phyloP scores from a whole-genome alignment of 2,329 filamentous ascomycete species.

The Escovopsis sp. region DNA sequence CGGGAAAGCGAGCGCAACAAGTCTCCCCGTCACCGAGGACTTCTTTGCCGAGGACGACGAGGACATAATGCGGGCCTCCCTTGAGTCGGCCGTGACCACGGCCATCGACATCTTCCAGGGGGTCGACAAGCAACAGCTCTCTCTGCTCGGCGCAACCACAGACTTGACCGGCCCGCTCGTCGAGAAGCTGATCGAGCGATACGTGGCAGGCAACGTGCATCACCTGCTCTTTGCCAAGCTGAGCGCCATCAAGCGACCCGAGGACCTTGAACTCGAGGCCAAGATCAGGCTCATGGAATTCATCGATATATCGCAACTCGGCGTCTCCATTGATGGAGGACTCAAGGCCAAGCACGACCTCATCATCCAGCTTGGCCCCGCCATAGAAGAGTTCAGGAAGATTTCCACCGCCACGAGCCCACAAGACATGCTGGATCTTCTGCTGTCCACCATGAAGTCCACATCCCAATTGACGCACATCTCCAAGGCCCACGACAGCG shows the following conservation, averaged over 20 bases:
- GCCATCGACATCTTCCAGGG: slow-evolving; percentile 93
- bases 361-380: slow-evolving; percentile 57
- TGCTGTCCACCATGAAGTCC: slow-evolving; percentile 68
- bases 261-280: slow-evolving; percentile 76
- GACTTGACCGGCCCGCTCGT: slow-evolving; percentile 85
- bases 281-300: slow-evolving; percentile 88
- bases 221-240: slow-evolving; percentile 75
- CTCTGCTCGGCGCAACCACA: slow-evolving; percentile 78
- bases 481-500: slow-evolving; percentile 23
- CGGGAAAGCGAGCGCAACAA: slow-evolving; percentile 17
- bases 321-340: slow-evolving; percentile 70
- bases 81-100: slow-evolving; percentile 83
- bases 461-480: slow-evolving; percentile 54
- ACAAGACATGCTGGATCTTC: slow-evolving; percentile 73
- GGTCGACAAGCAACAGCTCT: slow-evolving; percentile 91
- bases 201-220: slow-evolving; percentile 86
- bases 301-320: slow-evolving; percentile 88
- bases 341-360: slow-evolving; percentile 67
- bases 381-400: slow-evolving; percentile 78
- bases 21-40: slow-evolving; percentile 39
- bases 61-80: slow-evolving; percentile 69
- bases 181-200: slow-evolving; percentile 86
- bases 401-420: slow-evolving; percentile 64
- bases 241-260: slow-evolving; percentile 58
- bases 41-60: slow-evolving; percentile 81